These are phyloP conservation scores for Annona cherimola DNA, from an alignment of 164 flowering plant genomes.

Conservation along the genomic window DNA sequence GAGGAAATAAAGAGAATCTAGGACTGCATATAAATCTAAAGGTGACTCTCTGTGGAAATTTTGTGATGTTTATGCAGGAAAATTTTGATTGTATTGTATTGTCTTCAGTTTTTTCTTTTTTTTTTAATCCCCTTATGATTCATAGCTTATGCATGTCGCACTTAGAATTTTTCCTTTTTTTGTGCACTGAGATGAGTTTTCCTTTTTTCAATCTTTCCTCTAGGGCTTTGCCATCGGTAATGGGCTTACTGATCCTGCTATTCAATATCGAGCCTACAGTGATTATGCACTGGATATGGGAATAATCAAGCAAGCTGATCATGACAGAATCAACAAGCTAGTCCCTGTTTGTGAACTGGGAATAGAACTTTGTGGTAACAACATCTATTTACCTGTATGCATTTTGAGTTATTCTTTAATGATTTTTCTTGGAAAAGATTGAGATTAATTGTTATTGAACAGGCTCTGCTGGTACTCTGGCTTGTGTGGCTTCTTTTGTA, in stretches of 20 bases:
- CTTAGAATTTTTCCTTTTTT: background rate
- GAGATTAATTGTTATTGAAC: constrained; percentile 7
- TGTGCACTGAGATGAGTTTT: background rate
- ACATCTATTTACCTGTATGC: constrained; percentile 2
- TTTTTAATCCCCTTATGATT: background rate
- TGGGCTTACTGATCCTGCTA: constrained; percentile 70
- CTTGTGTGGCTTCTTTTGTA: constrained; percentile 53
- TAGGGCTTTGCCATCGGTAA: constrained; percentile 88
- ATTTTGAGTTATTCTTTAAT: background rate
- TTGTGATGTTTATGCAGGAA: background rate
- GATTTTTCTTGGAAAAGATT: background rate
- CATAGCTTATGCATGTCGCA: background rate
- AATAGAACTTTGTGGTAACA: constrained; percentile 56
- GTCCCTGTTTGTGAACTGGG: constrained; percentile 50
- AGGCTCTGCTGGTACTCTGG: constrained; percentile 53
- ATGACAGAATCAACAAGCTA: constrained; percentile 33
- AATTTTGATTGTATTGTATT: background rate
- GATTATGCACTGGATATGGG: constrained; percentile 75
- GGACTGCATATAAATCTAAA: constrained; percentile 62
- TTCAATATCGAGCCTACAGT: constrained; percentile 60
- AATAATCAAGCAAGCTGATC: constrained; percentile 34
- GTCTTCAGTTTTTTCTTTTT: background rate
- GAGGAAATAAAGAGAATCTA: constrained; percentile 63
- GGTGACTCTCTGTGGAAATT: constrained; percentile 20
- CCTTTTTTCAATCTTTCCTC: constrained; percentile 1